These are phyloP conservation scores for Galium porrigens DNA, from an alignment of 305 asterid genomes.

Conservation along the genomic window DNA sequence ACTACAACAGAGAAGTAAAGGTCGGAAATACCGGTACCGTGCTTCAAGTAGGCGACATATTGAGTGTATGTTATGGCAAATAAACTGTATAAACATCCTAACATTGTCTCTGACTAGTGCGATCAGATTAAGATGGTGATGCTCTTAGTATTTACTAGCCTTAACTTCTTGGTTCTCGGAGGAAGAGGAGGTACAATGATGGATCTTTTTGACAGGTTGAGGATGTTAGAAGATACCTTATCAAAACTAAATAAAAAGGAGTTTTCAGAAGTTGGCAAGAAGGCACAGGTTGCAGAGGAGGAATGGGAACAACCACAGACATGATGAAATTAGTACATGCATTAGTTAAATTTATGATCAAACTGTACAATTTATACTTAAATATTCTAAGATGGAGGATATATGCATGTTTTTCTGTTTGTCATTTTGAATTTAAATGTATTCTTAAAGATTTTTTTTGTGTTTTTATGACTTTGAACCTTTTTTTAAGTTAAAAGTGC, in stretches of 20 bases:
- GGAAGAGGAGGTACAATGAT: background rate
- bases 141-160: background rate
- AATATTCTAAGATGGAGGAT: no score
- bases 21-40: no score
- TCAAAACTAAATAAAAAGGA: background rate
- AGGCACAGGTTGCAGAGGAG: background rate
- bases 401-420: background rate
- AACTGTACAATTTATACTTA: background rate
- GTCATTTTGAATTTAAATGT: no score
- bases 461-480: no score
- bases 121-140: background rate
- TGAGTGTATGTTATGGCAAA: no score
- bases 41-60: background rate
- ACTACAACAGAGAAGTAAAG: no score
- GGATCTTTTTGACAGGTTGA: background rate
- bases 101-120: background rate
- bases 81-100: no score
- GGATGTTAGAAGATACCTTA: background rate
- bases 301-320: background rate
- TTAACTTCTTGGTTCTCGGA: background rate
- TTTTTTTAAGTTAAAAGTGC: no score
- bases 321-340: background rate
- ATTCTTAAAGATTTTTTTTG: no score
- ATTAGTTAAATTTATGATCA: no score
- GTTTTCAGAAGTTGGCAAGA: background rate